Conservation (phyloP, 129 eudicot genomes). For the Kitagawia praeruptora region DNA sequence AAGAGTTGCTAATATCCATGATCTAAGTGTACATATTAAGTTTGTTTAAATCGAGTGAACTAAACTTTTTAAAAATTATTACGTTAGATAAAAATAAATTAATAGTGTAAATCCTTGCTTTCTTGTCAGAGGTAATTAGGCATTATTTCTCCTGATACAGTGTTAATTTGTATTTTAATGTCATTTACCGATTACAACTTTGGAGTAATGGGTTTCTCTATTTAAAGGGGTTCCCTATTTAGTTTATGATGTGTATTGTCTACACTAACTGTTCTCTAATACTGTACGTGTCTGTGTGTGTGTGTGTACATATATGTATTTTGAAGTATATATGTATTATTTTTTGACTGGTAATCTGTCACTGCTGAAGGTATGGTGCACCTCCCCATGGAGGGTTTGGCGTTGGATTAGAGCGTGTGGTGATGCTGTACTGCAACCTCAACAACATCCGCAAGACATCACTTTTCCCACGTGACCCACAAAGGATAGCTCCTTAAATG, state of each 20-base stretch:
- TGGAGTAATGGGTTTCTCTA: neutral
- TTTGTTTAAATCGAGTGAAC: neutral
- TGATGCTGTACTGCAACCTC: constrained; percentile 76
- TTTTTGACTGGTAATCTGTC: neutral
- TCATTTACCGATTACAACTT: neutral
- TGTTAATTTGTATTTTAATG: no score
- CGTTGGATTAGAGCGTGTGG: constrained; percentile 80
- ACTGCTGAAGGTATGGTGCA: constrained; percentile 58
- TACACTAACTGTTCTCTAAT: neutral
- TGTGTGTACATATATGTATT: neutral
- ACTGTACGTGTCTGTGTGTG: neutral
- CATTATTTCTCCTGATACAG: neutral
- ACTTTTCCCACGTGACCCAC: constrained; percentile 73
- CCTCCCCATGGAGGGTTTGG: constrained; percentile 85
- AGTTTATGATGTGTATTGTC: neutral
- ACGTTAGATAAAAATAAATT: no score
- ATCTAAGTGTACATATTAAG: no score
- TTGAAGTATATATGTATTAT: neutral
- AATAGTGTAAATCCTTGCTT: no score
- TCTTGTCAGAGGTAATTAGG: no score
- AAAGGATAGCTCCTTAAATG: constrained; percentile 55
- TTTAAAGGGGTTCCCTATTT: neutral
- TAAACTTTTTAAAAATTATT: no score
- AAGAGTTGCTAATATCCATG: neutral
- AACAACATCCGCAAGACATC: constrained; percentile 80